Base-by-base conservation (phyloP, 768 basidiomycete species). In the Hericium coralloides region DNA sequence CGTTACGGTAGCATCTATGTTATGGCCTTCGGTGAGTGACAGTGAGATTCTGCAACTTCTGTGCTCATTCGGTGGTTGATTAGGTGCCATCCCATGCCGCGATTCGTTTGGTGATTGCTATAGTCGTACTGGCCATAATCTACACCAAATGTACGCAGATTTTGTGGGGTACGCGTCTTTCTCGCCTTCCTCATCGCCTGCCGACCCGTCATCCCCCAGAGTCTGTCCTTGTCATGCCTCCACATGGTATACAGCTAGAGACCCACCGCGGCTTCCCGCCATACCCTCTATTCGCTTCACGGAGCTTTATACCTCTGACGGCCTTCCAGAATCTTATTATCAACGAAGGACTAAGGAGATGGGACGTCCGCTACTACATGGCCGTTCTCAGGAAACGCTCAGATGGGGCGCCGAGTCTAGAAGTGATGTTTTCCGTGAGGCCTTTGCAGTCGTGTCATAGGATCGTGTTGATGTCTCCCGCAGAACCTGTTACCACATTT, bases 201-300 rank as follows among this genome's bases (percentile, higher is more conserved):
- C 26, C 20, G 17, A 10, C 38, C 45, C 17, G 43, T 43, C 12
- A 20, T 45, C 17, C n/a, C 43, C 47, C 52, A 91, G 89, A 92
- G 70, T 89, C 87, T 18, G 71, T 91, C 4, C 68, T 89, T 45
- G 73, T 86, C 38, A 67, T 90, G 48, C 83, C 84, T 8, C 72
- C 75, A 1, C 80, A 86, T 54, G 89, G 89, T 12, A 72, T 92
- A 43, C 90, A 92, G 64, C 69, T 92, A 2, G 88, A 91, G 67
- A 84, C 82, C 0, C 81, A 81, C 68, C 73, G 79, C 55, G 89
- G 87, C 1, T 66, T 84, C 36, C 77, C 77, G 10, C 66, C 68
- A 14, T 58, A 63, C 1, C 65, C 70, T 15, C 57, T 73, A 15
- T 67, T 59, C 49, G 66, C 59, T 7, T 66, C 70, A 4, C 76